phyloP scores from a whole-genome alignment of 2,329 filamentous ascomycete species.

The Nannizziopsis arthrosporioides region DNA sequence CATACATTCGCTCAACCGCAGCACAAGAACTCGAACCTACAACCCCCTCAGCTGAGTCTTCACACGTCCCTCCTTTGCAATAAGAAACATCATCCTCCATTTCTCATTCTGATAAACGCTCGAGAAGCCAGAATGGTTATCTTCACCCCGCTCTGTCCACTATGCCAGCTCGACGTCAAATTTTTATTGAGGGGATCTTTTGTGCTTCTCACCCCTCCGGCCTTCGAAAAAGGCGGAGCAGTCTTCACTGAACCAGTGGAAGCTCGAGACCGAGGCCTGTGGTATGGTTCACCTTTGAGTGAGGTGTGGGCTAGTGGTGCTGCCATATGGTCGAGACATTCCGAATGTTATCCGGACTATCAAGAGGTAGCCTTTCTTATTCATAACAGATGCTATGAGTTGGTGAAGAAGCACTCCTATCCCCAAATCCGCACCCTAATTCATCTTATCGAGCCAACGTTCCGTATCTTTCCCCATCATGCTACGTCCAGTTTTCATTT shows the following conservation, averaged over 20 bases:
- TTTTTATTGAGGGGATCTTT: not conserved
- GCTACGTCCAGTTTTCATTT: too few relatives aligned
- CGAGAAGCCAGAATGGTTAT: too few relatives aligned
- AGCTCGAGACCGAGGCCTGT: not conserved
- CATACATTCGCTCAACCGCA: too few relatives aligned
- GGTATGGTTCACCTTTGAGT: too few relatives aligned
- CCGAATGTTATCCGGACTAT: slow-evolving; percentile 6
- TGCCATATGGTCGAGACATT: not conserved
- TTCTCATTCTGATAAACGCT: too few relatives aligned
- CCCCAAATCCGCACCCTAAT: slow-evolving; percentile 5
- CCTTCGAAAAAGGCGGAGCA: slow-evolving; percentile 3
- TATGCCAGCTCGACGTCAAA: slow-evolving; percentile 7
- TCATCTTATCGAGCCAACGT: slow-evolving; percentile 10
- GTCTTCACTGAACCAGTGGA: not conserved
- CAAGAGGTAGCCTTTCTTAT: slow-evolving; percentile 10
- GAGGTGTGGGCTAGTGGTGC: too few relatives aligned
- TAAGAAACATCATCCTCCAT: too few relatives aligned
- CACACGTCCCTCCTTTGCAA: too few relatives aligned
- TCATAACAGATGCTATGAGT: slow-evolving; percentile 7
- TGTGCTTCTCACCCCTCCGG: slow-evolving; percentile 2
- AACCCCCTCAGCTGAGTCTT: too few relatives aligned
- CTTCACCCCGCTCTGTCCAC: not conserved
- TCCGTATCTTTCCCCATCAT: slow-evolving; percentile 5
- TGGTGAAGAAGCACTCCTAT: slow-evolving; percentile 6
- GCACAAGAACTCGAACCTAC: too few relatives aligned